A percentile compares a stretch with the other conserved stretches of the same genome.
These are phyloP conservation scores for Pestalotiopsis fici DNA, from an alignment of 2,329 filamentous ascomycete genomes.

Conservation along the genomic window DNA sequence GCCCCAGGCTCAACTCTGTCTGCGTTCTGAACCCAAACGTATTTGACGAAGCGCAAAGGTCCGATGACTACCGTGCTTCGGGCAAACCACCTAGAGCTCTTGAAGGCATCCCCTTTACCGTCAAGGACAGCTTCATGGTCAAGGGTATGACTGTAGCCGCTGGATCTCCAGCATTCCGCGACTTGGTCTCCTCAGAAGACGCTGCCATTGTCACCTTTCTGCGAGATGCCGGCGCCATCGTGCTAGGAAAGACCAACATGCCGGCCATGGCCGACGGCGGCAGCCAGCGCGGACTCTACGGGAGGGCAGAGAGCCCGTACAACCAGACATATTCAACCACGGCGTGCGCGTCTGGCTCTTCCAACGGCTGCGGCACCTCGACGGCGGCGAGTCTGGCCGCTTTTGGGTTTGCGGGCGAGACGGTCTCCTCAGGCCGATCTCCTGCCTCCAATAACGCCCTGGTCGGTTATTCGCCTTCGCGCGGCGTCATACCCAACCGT, in stretches of 20 bases:
- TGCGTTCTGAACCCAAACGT: constrained; percentile 46
- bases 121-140: constrained; percentile 60
- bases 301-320: constrained; percentile 58
- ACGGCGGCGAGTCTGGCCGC: constrained; percentile 50
- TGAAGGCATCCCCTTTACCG: constrained; percentile 58
- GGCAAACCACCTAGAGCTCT: constrained; percentile 38
- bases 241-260: constrained; percentile 60
- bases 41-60: constrained; percentile 46
- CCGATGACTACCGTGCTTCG: constrained; percentile 43
- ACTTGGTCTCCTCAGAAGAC: constrained; percentile 51
- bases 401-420: constrained; percentile 57
- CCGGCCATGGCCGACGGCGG: constrained; percentile 61
- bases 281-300: constrained; percentile 58
- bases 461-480: constrained; percentile 56
- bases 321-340: constrained; percentile 53
- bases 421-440: constrained; percentile 55
- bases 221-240: constrained; percentile 47
- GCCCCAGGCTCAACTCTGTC: constrained; percentile 44
- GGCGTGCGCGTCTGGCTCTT: constrained; percentile 58
- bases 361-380: constrained; percentile 55
- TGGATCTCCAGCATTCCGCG: constrained; percentile 55
- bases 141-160: constrained; percentile 52
- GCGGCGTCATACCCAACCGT: constrained; percentile 50
- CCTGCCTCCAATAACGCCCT: constrained; percentile 59
- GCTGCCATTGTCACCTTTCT: constrained; percentile 50